A percentile compares a stretch with the other conserved stretches of the same genome.
Evolutionary conservation across 805 yeast genomes (phyloP).

Genomic region (Wickerhamomyces canadensis): DNA sequence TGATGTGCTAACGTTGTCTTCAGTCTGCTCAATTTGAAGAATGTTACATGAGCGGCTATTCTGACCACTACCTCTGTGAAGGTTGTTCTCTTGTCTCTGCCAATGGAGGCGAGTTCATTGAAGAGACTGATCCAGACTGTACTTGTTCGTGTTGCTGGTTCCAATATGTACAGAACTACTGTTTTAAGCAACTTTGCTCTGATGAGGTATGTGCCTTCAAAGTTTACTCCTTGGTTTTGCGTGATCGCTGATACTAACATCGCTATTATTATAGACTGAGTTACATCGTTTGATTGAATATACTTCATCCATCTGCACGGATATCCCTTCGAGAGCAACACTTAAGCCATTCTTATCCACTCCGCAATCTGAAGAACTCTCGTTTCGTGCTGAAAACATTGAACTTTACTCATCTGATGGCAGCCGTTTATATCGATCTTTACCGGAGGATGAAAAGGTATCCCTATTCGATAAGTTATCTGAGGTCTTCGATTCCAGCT

Average conservation of each 20-base stretch:
- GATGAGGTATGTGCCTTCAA: conserved; percentile 9
- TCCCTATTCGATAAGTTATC: conserved; percentile 12
- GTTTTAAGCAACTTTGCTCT: conserved; percentile 18
- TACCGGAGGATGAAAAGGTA: conserved; percentile 13
- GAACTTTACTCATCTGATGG: conserved; percentile 16
- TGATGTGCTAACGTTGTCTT: no score
- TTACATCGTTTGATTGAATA: conserved; percentile 8
- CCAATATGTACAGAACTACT: conserved; percentile 20
- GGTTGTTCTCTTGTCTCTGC: conserved; percentile 20
- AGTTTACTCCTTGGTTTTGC: no score
- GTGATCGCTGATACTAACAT: neutral
- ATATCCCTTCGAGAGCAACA: conserved; percentile 10
- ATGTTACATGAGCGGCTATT: conserved; percentile 19
- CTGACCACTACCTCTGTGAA: conserved; percentile 20
- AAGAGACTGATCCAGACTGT: conserved; percentile 16
- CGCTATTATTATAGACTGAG: conserved; percentile 5
- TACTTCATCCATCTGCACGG: conserved; percentile 9
- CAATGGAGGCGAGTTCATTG: neutral
- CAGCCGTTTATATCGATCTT: conserved; percentile 16
- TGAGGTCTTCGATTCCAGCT: conserved; percentile 7
- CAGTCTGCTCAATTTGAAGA: conserved; percentile 12
- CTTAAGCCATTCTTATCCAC: conserved; percentile 11
- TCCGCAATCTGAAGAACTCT: neutral
- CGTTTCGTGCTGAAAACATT: neutral
- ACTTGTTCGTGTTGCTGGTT: conserved; percentile 22